Percentiles rank a stretch among this genome's conserved stretches.
Conservation (phyloP, 2,329 filamentous ascomycete genomes). For the Pestalotiopsis sp. region DNA sequence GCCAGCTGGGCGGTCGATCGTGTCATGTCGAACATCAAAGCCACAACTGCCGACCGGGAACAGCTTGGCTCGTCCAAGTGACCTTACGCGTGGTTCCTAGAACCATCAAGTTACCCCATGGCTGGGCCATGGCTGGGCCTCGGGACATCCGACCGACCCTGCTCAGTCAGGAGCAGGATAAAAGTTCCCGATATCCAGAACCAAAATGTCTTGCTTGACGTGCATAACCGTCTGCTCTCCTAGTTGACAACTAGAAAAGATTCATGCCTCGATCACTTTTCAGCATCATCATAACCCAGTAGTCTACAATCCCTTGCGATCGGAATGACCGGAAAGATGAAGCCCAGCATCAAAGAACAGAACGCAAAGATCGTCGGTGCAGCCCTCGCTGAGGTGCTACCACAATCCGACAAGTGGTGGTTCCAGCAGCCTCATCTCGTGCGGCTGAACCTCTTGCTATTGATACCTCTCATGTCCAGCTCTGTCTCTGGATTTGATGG, state of each 20-base stretch:
- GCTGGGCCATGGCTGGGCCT: too few relatives aligned
- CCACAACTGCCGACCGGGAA: background rate
- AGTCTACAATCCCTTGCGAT: background rate
- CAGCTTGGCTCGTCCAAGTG: background rate
- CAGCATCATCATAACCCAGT: background rate
- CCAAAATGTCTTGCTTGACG: background rate
- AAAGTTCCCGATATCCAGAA: background rate
- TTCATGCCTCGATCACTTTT: background rate
- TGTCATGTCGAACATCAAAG: background rate
- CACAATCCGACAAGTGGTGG: slow-evolving; percentile 43
- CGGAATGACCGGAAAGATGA: background rate
- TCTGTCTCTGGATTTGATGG: slow-evolving; percentile 44
- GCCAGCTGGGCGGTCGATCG: background rate
- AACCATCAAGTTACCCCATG: background rate
- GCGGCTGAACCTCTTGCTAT: slow-evolving; percentile 45
- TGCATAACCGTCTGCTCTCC: background rate
- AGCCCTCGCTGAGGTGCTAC: slow-evolving; percentile 36
- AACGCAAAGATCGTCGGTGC: slow-evolving; percentile 28
- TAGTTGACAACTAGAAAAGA: background rate
- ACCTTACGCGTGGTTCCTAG: background rate
- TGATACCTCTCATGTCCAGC: slow-evolving; percentile 43
- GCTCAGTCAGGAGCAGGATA: background rate
- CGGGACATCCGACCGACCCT: background rate
- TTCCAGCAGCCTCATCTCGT: slow-evolving; percentile 45
- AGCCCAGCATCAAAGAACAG: background rate